Conservation (phyloP, 148 eudicot species). For the Diospyros kaki region DNA sequence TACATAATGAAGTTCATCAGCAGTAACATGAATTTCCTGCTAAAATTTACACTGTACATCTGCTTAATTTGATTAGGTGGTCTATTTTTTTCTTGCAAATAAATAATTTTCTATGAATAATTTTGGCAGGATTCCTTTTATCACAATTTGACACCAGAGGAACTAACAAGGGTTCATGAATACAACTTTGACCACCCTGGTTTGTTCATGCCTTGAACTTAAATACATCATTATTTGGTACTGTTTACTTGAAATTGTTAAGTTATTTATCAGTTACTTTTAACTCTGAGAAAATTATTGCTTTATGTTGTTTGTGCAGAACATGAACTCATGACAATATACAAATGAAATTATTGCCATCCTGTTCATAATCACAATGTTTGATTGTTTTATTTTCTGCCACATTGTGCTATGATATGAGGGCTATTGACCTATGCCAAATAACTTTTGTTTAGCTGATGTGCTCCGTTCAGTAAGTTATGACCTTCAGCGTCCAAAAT, state of each 20-base stretch:
- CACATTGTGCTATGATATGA: background rate
- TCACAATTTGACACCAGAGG: slow-evolving; percentile 69
- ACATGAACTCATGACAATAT: background rate
- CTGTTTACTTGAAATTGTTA: background rate
- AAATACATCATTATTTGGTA: background rate
- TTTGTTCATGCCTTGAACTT: slow-evolving; percentile 27
- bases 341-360: background rate
- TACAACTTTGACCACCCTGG: slow-evolving; percentile 99
- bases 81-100: slow-evolving; percentile 4
- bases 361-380: background rate
- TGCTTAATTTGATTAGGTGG: background rate
- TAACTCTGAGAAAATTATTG: background rate
- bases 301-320: background rate
- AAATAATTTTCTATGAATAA: slow-evolving; percentile 5
- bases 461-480: background rate
- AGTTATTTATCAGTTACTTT: background rate
- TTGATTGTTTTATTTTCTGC: background rate
- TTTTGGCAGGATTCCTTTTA: slow-evolving; percentile 86
- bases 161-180: slow-evolving; percentile 78
- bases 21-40: background rate
- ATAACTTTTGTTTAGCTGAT: slow-evolving; percentile 2
- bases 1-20: background rate
- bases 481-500: background rate
- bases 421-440: background rate
- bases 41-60: background rate